Conservation (phyloP, 2,329 filamentous ascomycete species). For the Ustulina deusta region DNA sequence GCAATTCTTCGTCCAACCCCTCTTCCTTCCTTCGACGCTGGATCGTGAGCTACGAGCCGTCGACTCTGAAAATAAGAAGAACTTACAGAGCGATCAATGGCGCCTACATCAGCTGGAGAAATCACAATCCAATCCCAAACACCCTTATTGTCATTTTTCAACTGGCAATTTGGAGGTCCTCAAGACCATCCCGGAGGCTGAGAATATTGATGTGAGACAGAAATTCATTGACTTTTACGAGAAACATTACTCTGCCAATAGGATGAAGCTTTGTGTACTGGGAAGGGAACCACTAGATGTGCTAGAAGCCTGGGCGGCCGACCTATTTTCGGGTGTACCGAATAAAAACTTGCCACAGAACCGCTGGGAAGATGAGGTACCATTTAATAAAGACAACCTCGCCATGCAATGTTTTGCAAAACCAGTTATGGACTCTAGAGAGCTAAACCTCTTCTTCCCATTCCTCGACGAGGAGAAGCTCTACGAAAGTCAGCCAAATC, state of each 20-base stretch:
- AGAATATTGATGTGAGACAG: constrained; percentile 85
- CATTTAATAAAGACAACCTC: constrained; percentile 63
- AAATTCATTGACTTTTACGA: constrained; percentile 94
- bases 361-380: constrained; percentile 64
- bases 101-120: constrained; percentile 89
- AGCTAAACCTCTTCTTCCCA: constrained; percentile 83
- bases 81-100: constrained; percentile 91
- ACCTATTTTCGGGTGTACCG: constrained; percentile 82
- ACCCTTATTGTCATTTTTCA: constrained; percentile 91
- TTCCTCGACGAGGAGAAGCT: constrained; percentile 86
- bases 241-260: constrained; percentile 90
- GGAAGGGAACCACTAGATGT: constrained; percentile 85
- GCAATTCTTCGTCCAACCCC: constrained; percentile 90
- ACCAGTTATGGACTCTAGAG: constrained; percentile 88
- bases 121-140: constrained; percentile 85
- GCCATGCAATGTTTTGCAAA: constrained; percentile 84
- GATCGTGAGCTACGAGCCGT: constrained; percentile 90
- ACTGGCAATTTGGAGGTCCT: constrained; percentile 90
- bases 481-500: constrained; percentile 83
- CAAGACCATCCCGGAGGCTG: constrained; percentile 81
- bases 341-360: constrained; percentile 82
- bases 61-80: constrained; percentile 98
- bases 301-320: constrained; percentile 83
- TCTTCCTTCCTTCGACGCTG: constrained; percentile 86
- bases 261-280: constrained; percentile 90